Evolutionary conservation across 2,329 filamentous ascomycete genomes (phyloP).

Genomic region (Podosphaera xanthii): DNA sequence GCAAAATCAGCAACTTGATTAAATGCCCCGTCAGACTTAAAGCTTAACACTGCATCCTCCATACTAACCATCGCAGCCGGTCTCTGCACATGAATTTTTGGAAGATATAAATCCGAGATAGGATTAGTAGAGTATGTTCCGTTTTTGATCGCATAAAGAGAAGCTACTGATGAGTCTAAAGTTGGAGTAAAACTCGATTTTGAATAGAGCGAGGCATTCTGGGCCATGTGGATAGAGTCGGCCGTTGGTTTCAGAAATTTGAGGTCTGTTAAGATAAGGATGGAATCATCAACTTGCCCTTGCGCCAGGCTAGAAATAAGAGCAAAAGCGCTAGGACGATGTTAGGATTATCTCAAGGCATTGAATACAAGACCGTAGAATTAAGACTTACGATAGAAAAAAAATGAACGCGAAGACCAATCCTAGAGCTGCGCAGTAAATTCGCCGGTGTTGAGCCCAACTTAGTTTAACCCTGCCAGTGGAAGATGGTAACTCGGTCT

Average conservation of each 20-base stretch:
- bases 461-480: too few species aligned
- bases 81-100: slow-evolving; percentile 13
- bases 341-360: background rate
- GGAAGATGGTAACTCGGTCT: too few species aligned
- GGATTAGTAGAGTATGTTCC: slow-evolving; percentile 12
- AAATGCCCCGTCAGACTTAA: slow-evolving; percentile 16
- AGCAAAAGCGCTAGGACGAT: background rate
- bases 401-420: too few species aligned
- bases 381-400: too few species aligned
- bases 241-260: slow-evolving; percentile 26
- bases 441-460: too few species aligned
- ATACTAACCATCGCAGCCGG: slow-evolving; percentile 20
- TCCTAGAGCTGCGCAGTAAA: too few species aligned
- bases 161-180: slow-evolving; percentile 28
- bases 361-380: slow-evolving; percentile 7
- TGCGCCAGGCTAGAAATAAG: slow-evolving; percentile 24
- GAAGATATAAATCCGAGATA: slow-evolving; percentile 13
- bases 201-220: slow-evolving; percentile 24
- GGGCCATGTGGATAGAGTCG: slow-evolving; percentile 24
- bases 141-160: slow-evolving; percentile 23
- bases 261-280: slow-evolving; percentile 26
- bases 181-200: slow-evolving; percentile 28
- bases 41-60: slow-evolving; percentile 22
- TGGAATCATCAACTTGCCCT: slow-evolving; percentile 26
- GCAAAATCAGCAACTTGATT: slow-evolving; percentile 26